Evolutionary conservation across 176 grass and related monocot genomes (phyloP).

Genomic region (Rhynchospora breviuscula): DNA sequence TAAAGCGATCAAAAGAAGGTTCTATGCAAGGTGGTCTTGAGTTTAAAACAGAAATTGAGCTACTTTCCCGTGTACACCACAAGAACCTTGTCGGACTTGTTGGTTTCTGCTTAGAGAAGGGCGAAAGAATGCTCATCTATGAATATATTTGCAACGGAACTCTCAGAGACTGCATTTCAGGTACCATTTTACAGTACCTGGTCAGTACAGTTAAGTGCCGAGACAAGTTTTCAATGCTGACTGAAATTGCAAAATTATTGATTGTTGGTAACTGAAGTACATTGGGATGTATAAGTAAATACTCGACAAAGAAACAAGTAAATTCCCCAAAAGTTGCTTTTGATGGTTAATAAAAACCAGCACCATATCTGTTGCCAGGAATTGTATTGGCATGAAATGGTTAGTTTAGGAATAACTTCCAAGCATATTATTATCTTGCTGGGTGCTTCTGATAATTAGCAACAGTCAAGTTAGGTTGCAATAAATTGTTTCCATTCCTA

Average conservation of each 20-base stretch:
- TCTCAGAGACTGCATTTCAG: slow-evolving; percentile 60
- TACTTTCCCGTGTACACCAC: slow-evolving; percentile 85
- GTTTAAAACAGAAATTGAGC: slow-evolving; percentile 94
- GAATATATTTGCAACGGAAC: slow-evolving; percentile 71
- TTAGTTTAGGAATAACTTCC: not conserved
- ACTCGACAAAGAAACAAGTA: not conserved
- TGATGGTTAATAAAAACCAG: not conserved
- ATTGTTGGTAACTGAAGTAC: not conserved
- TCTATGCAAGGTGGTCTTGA: slow-evolving; percentile 78
- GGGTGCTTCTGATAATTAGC: not conserved
- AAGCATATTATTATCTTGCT: not conserved
- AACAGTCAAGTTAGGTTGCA: not conserved
- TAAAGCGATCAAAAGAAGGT: slow-evolving; percentile 78
- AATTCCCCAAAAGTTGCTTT: not conserved
- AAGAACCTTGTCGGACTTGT: slow-evolving; percentile 79
- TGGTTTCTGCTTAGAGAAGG: slow-evolving; percentile 89
- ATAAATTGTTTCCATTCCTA: not conserved
- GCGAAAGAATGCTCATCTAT: slow-evolving; percentile 77
- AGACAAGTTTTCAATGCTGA: not conserved
- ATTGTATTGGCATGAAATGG: not conserved
- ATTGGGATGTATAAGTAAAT: not conserved
- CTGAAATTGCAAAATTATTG: not conserved
- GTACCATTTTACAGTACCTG: slow-evolving; percentile 22
- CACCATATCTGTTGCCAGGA: not conserved
- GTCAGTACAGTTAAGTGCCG: not conserved